Conservation (phyloP, 2,329 filamentous ascomycete species). For the Dendryphion nanum region DNA sequence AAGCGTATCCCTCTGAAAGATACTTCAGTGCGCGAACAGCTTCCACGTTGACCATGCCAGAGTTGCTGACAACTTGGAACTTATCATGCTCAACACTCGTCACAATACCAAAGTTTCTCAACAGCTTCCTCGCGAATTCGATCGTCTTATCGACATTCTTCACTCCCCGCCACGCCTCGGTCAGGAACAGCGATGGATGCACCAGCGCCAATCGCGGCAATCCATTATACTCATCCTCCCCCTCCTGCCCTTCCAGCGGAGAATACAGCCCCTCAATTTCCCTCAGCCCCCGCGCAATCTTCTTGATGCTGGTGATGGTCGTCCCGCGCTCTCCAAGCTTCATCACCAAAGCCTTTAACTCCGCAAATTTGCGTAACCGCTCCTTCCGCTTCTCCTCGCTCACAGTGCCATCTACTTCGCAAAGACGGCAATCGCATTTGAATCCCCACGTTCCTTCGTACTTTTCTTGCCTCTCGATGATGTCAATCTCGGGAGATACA, state of each 20-base stretch:
- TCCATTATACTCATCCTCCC: slow-evolving; percentile 10
- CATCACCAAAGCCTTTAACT: slow-evolving; percentile 17
- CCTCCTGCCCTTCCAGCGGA: not conserved
- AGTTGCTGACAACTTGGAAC: slow-evolving; percentile 11
- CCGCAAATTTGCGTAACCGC: slow-evolving; percentile 14
- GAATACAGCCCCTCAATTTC: slow-evolving; percentile 18
- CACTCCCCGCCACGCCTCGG: slow-evolving; percentile 18
- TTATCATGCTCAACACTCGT: slow-evolving; percentile 3
- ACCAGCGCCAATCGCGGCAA: slow-evolving; percentile 21
- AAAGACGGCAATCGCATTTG: slow-evolving; percentile 19
- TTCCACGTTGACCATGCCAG: slow-evolving; percentile 22
- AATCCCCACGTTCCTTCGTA: slow-evolving; percentile 19
- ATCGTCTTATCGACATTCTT: slow-evolving; percentile 20
- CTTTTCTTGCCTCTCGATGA: slow-evolving; percentile 14
- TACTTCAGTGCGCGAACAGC: slow-evolving; percentile 19
- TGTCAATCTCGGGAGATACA: slow-evolving; percentile 18
- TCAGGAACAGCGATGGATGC: slow-evolving; percentile 21
- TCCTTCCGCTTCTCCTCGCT: slow-evolving; percentile 5
- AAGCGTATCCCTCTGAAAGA: slow-evolving; percentile 15
- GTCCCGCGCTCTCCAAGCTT: slow-evolving; percentile 10
- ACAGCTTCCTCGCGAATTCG: slow-evolving; percentile 16
- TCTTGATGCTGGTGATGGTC: slow-evolving; percentile 21
- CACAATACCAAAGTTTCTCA: slow-evolving; percentile 22
- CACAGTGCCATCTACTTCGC: slow-evolving; percentile 11
- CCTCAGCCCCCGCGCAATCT: slow-evolving; percentile 14